Percentiles rank a stretch among this genome's conserved stretches.
phyloP scores from a whole-genome alignment of 176 grass and related monocot species.

The Ensete glaucum region DNA sequence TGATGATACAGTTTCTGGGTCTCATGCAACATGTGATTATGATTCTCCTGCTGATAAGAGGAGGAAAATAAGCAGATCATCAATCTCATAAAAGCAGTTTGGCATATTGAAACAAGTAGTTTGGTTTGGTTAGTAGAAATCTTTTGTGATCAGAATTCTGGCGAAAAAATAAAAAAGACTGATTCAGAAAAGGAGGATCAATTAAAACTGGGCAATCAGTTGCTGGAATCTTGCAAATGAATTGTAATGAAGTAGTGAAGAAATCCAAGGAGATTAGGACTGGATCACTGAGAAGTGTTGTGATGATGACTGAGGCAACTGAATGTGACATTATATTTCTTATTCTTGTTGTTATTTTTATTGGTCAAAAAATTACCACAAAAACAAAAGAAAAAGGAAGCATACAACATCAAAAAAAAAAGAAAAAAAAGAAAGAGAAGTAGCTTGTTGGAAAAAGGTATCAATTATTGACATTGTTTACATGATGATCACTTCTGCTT shows the following conservation, averaged over 20 bases:
- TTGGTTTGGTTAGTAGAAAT: conserved; percentile 19
- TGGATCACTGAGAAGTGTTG: background rate
- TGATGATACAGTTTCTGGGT: conserved; percentile 27
- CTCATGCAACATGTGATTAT: conserved; percentile 35
- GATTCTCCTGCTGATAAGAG: conserved; percentile 51
- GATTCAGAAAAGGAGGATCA: background rate
- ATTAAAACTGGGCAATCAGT: background rate
- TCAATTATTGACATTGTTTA: conserved; percentile 31
- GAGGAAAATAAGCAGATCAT: conserved; percentile 53
- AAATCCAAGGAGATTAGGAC: too few relatives aligned
- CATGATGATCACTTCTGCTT: conserved; percentile 13
- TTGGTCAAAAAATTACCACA: background rate
- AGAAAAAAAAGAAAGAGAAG: background rate
- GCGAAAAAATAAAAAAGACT: conserved; percentile 8
- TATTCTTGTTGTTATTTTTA: background rate
- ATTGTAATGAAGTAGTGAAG: conserved; percentile 9
- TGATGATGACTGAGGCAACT: background rate
- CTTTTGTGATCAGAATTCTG: conserved; percentile 8
- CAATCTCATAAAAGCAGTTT: background rate
- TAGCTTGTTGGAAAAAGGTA: too few relatives aligned
- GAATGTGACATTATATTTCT: background rate
- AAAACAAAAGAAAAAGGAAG: conserved; percentile 18
- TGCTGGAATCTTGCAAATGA: background rate
- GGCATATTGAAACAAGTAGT: background rate
- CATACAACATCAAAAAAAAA: conserved; percentile 3